Evolutionary conservation across 1,284 basidiomycete genomes (phyloP), one percentile per base, ranked within the genome.

Genomic region (Thelephora terrestris): DNA sequence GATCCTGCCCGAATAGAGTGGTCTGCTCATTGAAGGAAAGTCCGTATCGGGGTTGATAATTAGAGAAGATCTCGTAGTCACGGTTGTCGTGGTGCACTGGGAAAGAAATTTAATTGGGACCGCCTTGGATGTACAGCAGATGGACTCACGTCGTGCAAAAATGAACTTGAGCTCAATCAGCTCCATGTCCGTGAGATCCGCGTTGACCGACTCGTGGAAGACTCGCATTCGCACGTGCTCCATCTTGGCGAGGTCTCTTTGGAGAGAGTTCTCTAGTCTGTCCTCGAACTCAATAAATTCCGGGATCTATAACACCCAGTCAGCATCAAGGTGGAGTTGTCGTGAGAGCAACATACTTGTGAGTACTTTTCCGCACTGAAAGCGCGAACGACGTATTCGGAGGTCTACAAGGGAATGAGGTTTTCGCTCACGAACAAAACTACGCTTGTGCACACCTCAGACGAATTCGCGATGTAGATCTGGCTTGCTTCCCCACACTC

Each of bases 211-310:
- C 58, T 90, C 88, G 51, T 88, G 83, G 0, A 80, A 69, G n/a
- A 90, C 66, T 34, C 83, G 76, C 81, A 91, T 89, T 47, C 87
- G 76, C 39, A 89, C 74, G 58, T 88, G 79, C 58, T 92, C 89
- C 55, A 91, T 67, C 59, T 85, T 83, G 51, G 85, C 74, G 16
- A 86, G 70, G 52, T 89, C 85, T 23, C 86, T 74, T 58, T 91
- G 83, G 10, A 92, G 68, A 1, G 90, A 92, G 58, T 81, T 84
- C 52, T 88, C 83, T 16, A 92, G 66, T 38, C 76, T 73, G 47
- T 85, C 80, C 60, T 90, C 82, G 51, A 92, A 90, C 7, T 67
- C 64, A 48, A 87, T 78, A 59, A 92, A 90, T 57, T 90, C 85
- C 16, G 84, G 80, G 48, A 92, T 83, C 80, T 91, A 53, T 12